phyloP scores from a whole-genome alignment of 75 land plant species.

The Adiantum capillusveneris region DNA sequence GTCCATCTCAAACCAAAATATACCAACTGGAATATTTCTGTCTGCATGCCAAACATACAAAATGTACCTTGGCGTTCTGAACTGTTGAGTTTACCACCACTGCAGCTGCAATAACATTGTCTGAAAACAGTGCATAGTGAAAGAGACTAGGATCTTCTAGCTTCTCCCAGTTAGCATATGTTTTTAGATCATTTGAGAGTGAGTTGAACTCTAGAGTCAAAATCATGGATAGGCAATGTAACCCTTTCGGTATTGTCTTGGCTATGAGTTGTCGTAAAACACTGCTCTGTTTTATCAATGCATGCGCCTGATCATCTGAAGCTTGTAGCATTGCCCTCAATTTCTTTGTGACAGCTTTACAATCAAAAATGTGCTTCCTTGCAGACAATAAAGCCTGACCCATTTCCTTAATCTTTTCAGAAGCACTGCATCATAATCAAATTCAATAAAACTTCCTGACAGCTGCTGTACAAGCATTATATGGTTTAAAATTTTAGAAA shows the following conservation, averaged over 20 bases:
- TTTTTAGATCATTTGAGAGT: constrained; percentile 44
- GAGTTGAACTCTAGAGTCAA: constrained; percentile 53
- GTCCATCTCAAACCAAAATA: too few relatives aligned
- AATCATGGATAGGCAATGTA: constrained; percentile 68
- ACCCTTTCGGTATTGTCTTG: constrained; percentile 68
- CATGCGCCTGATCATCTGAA: constrained; percentile 55
- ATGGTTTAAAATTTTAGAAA: too few relatives aligned
- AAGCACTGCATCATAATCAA: constrained; percentile 26
- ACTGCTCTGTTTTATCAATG: constrained; percentile 66
- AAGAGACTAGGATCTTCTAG: constrained; percentile 60
- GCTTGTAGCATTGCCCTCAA: constrained; percentile 69
- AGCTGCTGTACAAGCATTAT: too few relatives aligned
- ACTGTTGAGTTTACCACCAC: constrained; percentile 76
- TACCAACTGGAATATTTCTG: background rate
- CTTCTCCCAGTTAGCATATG: constrained; percentile 45
- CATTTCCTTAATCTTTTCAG: constrained; percentile 58
- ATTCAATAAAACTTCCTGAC: background rate
- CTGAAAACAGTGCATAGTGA: constrained; percentile 81
- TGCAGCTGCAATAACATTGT: constrained; percentile 75
- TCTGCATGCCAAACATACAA: background rate
- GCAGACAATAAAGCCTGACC: constrained; percentile 50
- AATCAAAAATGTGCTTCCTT: constrained; percentile 47
- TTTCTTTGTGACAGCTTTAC: constrained; percentile 36
- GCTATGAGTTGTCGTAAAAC: constrained; percentile 71
- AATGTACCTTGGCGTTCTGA: constrained; percentile 56